These are phyloP conservation scores for Trichomonas tenax DNA, from an alignment of 208 protist genomes.

Conservation along the genomic window DNA sequence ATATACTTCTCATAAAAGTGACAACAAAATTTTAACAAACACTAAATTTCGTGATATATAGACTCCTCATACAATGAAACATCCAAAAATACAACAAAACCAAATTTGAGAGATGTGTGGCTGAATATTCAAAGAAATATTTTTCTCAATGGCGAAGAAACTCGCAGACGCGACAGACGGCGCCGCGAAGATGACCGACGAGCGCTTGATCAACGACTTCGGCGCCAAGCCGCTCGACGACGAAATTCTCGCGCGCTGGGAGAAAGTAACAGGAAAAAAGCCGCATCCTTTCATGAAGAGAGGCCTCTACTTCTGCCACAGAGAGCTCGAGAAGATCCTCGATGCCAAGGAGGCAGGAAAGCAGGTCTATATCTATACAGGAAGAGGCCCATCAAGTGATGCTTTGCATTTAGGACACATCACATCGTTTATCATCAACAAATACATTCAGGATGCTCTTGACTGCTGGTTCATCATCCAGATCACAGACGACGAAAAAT, in stretches of 20 bases:
- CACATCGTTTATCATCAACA: slow-evolving; percentile 91
- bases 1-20: too few relatives aligned
- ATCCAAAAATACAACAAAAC: too few relatives aligned
- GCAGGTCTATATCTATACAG: slow-evolving; percentile 97
- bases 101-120: not conserved
- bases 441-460: slow-evolving; percentile 84
- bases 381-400: slow-evolving; percentile 80
- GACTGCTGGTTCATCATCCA: slow-evolving; percentile 77
- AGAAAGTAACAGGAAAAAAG: slow-evolving; percentile 32
- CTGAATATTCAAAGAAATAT: not conserved
- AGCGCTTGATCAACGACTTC: slow-evolving; percentile 49
- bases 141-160: not conserved
- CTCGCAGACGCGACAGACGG: not conserved
- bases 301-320: slow-evolving; percentile 85
- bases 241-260: slow-evolving; percentile 42
- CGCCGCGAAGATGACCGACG: not conserved
- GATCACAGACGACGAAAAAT: slow-evolving; percentile 98
- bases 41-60: too few relatives aligned
- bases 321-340: slow-evolving; percentile 77
- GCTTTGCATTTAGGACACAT: slow-evolving; percentile 94
- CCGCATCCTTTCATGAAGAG: slow-evolving; percentile 44
- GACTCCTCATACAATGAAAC: too few relatives aligned
- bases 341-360: slow-evolving; percentile 60
- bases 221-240: slow-evolving; percentile 45
- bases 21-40: too few relatives aligned